Conservation (phyloP, 768 basidiomycete genomes). For the Jaapia argillacea region DNA sequence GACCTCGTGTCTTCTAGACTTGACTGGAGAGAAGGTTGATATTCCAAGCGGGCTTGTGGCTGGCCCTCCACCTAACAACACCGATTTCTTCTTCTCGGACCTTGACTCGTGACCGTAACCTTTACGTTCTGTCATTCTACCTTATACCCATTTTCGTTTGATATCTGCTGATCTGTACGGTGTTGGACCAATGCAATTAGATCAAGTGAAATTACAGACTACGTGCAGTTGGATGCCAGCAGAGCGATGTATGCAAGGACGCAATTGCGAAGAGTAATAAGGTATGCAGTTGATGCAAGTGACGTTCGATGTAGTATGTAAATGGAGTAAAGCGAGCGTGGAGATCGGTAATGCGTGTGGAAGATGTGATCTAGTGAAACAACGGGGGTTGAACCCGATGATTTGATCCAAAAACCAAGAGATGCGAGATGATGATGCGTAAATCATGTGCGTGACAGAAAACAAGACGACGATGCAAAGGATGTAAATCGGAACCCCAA, state of each 20-base stretch:
- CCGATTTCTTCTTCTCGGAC: slow-evolving; percentile 84
- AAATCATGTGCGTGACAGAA: too few species aligned
- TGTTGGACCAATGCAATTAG: too few species aligned
- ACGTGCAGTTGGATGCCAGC: too few species aligned
- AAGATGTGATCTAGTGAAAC: slow-evolving; percentile 23
- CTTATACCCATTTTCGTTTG: too few species aligned
- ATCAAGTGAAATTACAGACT: too few species aligned
- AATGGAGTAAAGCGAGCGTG: slow-evolving; percentile 13
- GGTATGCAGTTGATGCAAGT: slow-evolving; percentile 26
- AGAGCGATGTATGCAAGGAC: too few species aligned
- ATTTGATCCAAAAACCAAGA: slow-evolving; percentile 11
- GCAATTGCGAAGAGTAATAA: too few species aligned
- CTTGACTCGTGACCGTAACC: slow-evolving; percentile 13
- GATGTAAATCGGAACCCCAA: too few species aligned
- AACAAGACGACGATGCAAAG: too few species aligned
- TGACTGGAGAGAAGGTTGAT: slow-evolving; percentile 83
- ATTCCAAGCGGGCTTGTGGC: slow-evolving; percentile 72
- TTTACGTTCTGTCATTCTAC: too few species aligned
- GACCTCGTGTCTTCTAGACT: slow-evolving; percentile 35
- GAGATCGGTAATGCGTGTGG: slow-evolving; percentile 4
- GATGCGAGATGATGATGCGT: slow-evolving; percentile 18
- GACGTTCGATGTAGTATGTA: slow-evolving; percentile 4
- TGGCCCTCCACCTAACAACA: slow-evolving; percentile 72
- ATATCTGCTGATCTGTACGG: too few species aligned
- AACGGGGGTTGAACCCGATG: slow-evolving; percentile 87